A percentile compares a stretch with the other conserved stretches of the same genome.
phyloP scores from a whole-genome alignment of 2,329 filamentous ascomycete genomes.

The Fusarium dimerum region DNA sequence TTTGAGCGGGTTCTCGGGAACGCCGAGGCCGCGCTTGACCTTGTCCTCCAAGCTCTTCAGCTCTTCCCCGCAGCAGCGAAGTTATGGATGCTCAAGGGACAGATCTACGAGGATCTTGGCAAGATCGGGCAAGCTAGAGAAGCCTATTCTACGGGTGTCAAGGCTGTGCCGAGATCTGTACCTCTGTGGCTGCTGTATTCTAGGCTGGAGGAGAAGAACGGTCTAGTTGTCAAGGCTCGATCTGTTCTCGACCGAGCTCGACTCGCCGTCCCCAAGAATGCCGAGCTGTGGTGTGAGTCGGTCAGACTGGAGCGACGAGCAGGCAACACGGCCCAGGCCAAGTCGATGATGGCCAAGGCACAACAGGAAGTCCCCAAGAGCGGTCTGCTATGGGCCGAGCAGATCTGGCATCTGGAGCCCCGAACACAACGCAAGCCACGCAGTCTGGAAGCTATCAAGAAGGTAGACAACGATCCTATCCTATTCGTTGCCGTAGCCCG shows the following conservation, averaged over 20 bases:
- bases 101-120: constrained; percentile 86
- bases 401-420: constrained; percentile 91
- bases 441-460: constrained; percentile 92
- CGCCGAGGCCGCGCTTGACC: constrained; percentile 77
- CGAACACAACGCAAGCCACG: constrained; percentile 91
- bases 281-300: constrained; percentile 89
- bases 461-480: constrained; percentile 87
- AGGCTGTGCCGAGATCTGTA: constrained; percentile 81
- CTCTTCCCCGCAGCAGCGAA: constrained; percentile 85
- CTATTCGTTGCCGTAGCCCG: constrained; percentile 90
- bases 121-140: constrained; percentile 84
- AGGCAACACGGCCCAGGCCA: constrained; percentile 80
- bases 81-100: constrained; percentile 98
- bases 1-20: constrained; percentile 87
- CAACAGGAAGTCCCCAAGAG: constrained; percentile 88
- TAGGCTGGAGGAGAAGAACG: constrained; percentile 81
- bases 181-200: constrained; percentile 88
- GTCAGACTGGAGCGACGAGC: constrained; percentile 89
- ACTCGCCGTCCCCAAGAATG: constrained; percentile 80
- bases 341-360: constrained; percentile 89
- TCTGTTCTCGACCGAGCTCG: constrained; percentile 91
- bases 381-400: constrained; percentile 88
- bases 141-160: constrained; percentile 84
- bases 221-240: constrained; percentile 85
- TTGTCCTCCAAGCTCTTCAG: constrained; percentile 83